Evolutionary conservation across 2,329 filamentous ascomycete species (phyloP).

Genomic region (Penicillium palitans): DNA sequence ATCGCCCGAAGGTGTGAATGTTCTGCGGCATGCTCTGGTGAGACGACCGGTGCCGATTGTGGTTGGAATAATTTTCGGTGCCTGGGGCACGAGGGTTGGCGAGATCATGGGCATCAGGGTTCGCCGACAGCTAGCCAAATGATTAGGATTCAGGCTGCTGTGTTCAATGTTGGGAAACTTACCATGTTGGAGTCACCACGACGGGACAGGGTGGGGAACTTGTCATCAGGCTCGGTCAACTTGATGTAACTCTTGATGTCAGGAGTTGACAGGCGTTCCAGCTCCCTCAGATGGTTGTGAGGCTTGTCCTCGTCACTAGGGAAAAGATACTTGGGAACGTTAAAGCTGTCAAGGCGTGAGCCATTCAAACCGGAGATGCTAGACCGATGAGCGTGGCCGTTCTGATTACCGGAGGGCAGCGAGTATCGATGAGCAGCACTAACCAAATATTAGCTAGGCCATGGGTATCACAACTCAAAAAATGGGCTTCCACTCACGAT

Average conservation of each 20-base stretch:
- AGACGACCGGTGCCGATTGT: slow-evolving; percentile 67
- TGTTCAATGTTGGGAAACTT: slow-evolving; percentile 33
- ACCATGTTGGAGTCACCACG: slow-evolving; percentile 57
- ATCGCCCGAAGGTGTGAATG: slow-evolving; percentile 45
- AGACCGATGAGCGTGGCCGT: slow-evolving; percentile 32
- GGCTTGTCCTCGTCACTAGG: slow-evolving; percentile 72
- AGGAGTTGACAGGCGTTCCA: slow-evolving; percentile 57
- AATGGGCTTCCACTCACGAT: slow-evolving; percentile 64
- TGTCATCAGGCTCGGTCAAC: slow-evolving; percentile 74
- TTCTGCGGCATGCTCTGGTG: slow-evolving; percentile 62
- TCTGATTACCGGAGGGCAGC: slow-evolving; percentile 69
- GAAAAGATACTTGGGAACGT: slow-evolving; percentile 83
- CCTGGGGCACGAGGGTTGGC: slow-evolving; percentile 68
- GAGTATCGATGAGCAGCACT: slow-evolving; percentile 78
- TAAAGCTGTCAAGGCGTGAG: slow-evolving; percentile 73
- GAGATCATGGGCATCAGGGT: slow-evolving; percentile 77
- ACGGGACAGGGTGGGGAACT: slow-evolving; percentile 69
- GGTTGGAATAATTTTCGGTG: slow-evolving; percentile 65
- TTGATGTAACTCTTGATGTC: slow-evolving; percentile 70
- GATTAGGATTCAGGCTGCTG: slow-evolving; percentile 40
- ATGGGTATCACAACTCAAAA: background rate
- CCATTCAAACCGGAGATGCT: slow-evolving; percentile 31
- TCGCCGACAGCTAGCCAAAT: slow-evolving; percentile 68
- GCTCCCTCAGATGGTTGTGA: slow-evolving; percentile 41
- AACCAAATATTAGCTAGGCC: slow-evolving; percentile 7